Evolutionary conservation across 148 eudicot genomes (phyloP), one percentile per base, ranked within the genome.

Genomic region (Silene latifolia): DNA sequence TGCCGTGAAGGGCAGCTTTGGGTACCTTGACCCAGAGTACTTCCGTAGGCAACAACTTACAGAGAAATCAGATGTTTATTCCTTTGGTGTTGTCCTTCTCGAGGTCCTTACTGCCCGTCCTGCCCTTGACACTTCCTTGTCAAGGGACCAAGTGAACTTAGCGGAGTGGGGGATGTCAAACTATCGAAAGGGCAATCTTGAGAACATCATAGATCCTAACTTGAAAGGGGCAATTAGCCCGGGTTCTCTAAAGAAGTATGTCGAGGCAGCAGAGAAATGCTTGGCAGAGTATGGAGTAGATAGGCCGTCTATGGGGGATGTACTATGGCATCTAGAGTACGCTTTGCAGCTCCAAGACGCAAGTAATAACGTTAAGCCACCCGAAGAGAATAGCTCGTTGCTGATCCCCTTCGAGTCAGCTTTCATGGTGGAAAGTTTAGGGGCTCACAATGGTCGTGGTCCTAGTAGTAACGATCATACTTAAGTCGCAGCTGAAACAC

Each of bases 261-360:
- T 82, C 2, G 93, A 89, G 73, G 87, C 90, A 13, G 90, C 90
- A 0, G 93, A 89, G 86, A 89, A 89, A 64, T 89, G 93, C 35
- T 72, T 89, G 85, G 86, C 87, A 0, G 93, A 89, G 56, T 79
- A 82, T 61, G 93, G 89, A 3, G 86, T 85, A 15, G 93, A 87
- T 25, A 86, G 93, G 81, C 90, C 90, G 23, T 87, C 93, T 0
- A 87, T 87, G 89, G 93, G 90, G 51, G 90, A 89, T 62, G 93
- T 89, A 62, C 69, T 85, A 71, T 89, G 93, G 93, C 85, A 87
- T 70, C 76, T 87, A 57, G 93, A 89, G 83, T 89, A 79, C 58
- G 93, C 90, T 3, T 78, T 87, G 80, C 90, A 87, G 73, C 85
- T 87, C 21, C 88, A 87, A 79, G 90, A 85, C 44, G 88, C 85